A percentile compares a stretch with the other conserved stretches of the same genome.
Evolutionary conservation across 441 rosid genomes (phyloP).

Genomic region (Flueggea neowawraea): DNA sequence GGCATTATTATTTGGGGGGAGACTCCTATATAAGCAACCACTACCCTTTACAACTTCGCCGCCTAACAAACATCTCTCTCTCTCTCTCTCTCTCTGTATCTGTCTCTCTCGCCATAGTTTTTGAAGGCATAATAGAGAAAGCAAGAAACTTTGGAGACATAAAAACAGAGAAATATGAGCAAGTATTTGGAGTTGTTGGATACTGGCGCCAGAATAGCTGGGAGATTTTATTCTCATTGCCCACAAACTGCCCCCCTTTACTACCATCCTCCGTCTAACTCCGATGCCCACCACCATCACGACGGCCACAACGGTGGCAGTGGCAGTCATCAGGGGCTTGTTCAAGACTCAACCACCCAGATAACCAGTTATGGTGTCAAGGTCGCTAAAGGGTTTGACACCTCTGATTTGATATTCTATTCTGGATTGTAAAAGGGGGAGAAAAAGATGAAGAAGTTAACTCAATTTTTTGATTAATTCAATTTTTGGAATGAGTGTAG

Average conservation of each 20-base stretch:
- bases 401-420: conserved; percentile 18
- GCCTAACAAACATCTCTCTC: too few relatives aligned
- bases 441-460: too few relatives aligned
- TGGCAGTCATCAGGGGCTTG: not conserved
- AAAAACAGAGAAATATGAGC: conserved; percentile 18
- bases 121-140: not conserved
- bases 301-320: conserved; percentile 10
- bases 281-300: conserved; percentile 15
- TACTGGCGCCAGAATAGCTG: conserved; percentile 38
- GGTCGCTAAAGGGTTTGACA: conserved; percentile 19
- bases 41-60: too few relatives aligned
- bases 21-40: too few relatives aligned
- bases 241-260: conserved; percentile 56
- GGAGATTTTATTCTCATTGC: conserved; percentile 52
- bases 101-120: not conserved
- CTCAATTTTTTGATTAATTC: too few relatives aligned
- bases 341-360: conserved; percentile 4
- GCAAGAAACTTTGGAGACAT: too few relatives aligned
- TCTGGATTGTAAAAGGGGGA: conserved; percentile 15
- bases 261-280: conserved; percentile 52
- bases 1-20: too few relatives aligned
- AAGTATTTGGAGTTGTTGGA: conserved; percentile 48
- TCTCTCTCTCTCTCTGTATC: not conserved
- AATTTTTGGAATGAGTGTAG: too few relatives aligned
- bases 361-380: conserved; percentile 14